A percentile compares a stretch with the other conserved stretches of the same genome.
Evolutionary conservation across 2,329 filamentous ascomycete genomes (phyloP).

Genomic region (Fusarium dimerum): DNA sequence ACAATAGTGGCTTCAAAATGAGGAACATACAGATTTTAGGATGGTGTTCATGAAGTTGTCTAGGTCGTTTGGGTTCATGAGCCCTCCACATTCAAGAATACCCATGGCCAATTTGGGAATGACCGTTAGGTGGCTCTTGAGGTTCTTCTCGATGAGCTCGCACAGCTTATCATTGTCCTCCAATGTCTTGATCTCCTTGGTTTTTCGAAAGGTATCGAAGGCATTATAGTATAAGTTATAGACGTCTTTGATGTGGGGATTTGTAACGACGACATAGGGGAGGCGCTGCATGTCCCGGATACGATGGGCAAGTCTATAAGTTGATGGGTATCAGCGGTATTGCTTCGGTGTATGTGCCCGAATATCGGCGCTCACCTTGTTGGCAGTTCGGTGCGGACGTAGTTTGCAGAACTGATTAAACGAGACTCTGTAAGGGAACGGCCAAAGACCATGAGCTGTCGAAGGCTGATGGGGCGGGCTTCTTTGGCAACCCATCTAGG

Average conservation of each 20-base stretch:
- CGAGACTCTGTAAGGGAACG: conserved; percentile 87
- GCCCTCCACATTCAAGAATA: conserved; percentile 82
- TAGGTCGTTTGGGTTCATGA: conserved; percentile 78
- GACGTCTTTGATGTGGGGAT: conserved; percentile 88
- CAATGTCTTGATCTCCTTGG: conserved; percentile 79
- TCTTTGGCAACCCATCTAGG: conserved; percentile 88
- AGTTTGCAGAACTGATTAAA: conserved; percentile 92
- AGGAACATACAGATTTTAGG: conserved; percentile 72
- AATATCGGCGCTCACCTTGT: conserved; percentile 45
- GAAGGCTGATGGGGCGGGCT: conserved; percentile 90
- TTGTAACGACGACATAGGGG: conserved; percentile 95
- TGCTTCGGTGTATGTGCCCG: background rate
- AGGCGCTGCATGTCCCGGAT: conserved; percentile 96
- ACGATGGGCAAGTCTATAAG: conserved; percentile 77
- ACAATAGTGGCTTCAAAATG: background rate
- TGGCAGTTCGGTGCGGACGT: conserved; percentile 92
- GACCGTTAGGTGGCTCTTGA: conserved; percentile 86
- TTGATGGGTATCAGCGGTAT: conserved; percentile 11
- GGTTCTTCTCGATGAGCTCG: conserved; percentile 72
- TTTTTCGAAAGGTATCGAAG: conserved; percentile 86
- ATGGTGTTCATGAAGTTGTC: conserved; percentile 96
- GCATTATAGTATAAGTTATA: conserved; percentile 97
- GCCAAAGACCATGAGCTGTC: conserved; percentile 96
- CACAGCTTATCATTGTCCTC: conserved; percentile 92
- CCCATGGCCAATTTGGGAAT: conserved; percentile 95